Evolutionary conservation across 2,329 filamentous ascomycete genomes (phyloP), one percentile per base, ranked within the genome.

Genomic region (Aureobasidium namibiae): DNA sequence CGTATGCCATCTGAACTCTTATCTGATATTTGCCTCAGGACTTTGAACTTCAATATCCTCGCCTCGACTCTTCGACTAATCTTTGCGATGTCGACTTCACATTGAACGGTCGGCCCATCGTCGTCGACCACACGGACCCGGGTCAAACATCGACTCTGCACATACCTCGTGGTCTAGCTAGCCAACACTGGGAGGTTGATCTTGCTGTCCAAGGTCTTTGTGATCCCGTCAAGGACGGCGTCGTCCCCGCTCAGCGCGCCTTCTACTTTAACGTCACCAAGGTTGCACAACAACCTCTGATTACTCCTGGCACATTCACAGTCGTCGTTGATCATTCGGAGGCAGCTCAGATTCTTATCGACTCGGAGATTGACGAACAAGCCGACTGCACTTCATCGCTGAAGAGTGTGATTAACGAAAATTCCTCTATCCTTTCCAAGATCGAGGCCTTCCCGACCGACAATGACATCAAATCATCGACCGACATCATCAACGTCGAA

Each of bases 11-110:
- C 49, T 60, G 39, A 23, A 38, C 21, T 46, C 14, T 34, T 29
- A 9, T 36, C 60, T 61, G 41, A 61, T 39, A 24, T 36, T 2
- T 56, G 33, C 59, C 29, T 56, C 21, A 61, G 54, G 54, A 58
- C n/a, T 58, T 58, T 41, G 44, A 49, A 14, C 29, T 58, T 49
- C 54, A 49, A 36, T 44, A 58, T 24, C 54, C 54, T 42, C 54
- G 34, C 13, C 29, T 48, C 14, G 21, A 45, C 21, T 58, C 54
- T 23, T 58, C 54, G 34, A 58, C 54, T 9, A 58, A 49, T 13
- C 54, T 58, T 33, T 58, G 54, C 24, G 45, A 52, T 39, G 36
- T 56, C n/a, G 26, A 45, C 29, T 61, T 61, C 8, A 34, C 52
- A 13, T 34, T 61, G 38, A 61, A 61, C 46, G 60, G 53, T 3